A percentile compares a stretch with the other conserved stretches of the same genome.
Evolutionary conservation across 78 protist genomes (phyloP).

Genomic region (Dictyostelium firmibasis): DNA sequence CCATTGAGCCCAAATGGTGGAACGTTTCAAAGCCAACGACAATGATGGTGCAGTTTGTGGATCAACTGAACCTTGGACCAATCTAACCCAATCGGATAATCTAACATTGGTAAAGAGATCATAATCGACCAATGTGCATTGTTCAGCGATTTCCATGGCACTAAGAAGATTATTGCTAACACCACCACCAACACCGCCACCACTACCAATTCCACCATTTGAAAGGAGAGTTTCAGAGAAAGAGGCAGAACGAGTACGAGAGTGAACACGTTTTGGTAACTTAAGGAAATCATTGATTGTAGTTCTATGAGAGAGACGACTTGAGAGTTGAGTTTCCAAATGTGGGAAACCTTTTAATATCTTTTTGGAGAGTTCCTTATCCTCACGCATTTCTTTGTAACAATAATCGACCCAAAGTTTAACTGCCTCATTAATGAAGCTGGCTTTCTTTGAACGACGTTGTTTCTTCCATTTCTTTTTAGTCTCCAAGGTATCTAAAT

Average conservation of each 20-base stretch:
- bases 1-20: constrained; percentile 57
- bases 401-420: constrained; percentile 77
- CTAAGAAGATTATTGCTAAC: constrained; percentile 3
- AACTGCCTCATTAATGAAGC: constrained; percentile 34
- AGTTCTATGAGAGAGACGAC: constrained; percentile 25
- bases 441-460: constrained; percentile 30
- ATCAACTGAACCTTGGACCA: constrained; percentile 54
- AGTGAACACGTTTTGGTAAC: constrained; percentile 13
- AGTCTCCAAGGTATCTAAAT: not conserved
- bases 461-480: constrained; percentile 53
- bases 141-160: constrained; percentile 65
- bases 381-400: constrained; percentile 63
- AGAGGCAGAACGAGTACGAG: constrained; percentile 41
- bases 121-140: constrained; percentile 56
- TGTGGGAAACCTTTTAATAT: constrained; percentile 77
- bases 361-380: constrained; percentile 44
- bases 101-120: constrained; percentile 42
- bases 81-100: constrained; percentile 61
- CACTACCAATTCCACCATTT: not conserved
- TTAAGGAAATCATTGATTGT: constrained; percentile 22
- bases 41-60: constrained; percentile 25
- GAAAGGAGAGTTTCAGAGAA: constrained; percentile 24
- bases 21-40: constrained; percentile 23
- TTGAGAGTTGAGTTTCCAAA: constrained; percentile 5
- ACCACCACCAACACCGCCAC: not conserved